phyloP scores from a whole-genome alignment of 1,284 basidiomycete genomes.

The Fistulinella cinereoalba region DNA sequence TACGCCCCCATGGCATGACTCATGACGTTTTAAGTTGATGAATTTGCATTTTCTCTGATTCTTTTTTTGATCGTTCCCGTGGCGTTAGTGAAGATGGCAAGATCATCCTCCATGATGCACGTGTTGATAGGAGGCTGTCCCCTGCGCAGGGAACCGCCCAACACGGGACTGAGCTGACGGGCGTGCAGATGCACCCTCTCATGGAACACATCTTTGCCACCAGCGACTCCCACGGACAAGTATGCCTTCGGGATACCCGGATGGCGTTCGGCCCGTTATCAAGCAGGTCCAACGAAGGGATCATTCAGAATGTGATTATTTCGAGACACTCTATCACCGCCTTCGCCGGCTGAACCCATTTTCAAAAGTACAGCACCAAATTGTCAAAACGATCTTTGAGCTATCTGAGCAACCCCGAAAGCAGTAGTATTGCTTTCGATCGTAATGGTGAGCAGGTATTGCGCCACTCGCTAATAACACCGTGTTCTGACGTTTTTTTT shows the following conservation, averaged over 20 bases:
- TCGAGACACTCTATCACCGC: conserved; percentile 6
- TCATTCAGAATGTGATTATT: conserved; percentile 48
- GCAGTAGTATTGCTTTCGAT: conserved; percentile 65
- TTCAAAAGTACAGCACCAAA: conserved; percentile 59
- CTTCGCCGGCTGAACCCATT: conserved; percentile 8
- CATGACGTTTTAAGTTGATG: conserved; percentile 18
- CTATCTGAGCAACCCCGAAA: conserved; percentile 55
- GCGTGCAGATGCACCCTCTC: conserved; percentile 59
- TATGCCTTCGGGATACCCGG: conserved; percentile 70
- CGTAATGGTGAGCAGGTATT: conserved; percentile 46
- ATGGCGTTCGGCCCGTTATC: conserved; percentile 63
- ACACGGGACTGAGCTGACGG: conserved; percentile 53
- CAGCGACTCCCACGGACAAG: conserved; percentile 52
- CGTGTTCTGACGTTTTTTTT: conserved; percentile 8
- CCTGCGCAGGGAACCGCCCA: conserved; percentile 51
- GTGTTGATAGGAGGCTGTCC: conserved; percentile 34
- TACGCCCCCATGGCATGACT: conserved; percentile 24
- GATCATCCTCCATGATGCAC: conserved; percentile 57
- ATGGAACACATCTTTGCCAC: conserved; percentile 67
- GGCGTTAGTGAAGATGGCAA: conserved; percentile 61
- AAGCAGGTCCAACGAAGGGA: conserved; percentile 46
- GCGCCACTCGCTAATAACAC: conserved; percentile 7
- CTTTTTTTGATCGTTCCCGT: conserved; percentile 15
- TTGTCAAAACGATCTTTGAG: conserved; percentile 43
- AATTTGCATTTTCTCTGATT: conserved; percentile 27